Conservation (phyloP, 768 basidiomycete species). For the Suillus tomentosus region DNA sequence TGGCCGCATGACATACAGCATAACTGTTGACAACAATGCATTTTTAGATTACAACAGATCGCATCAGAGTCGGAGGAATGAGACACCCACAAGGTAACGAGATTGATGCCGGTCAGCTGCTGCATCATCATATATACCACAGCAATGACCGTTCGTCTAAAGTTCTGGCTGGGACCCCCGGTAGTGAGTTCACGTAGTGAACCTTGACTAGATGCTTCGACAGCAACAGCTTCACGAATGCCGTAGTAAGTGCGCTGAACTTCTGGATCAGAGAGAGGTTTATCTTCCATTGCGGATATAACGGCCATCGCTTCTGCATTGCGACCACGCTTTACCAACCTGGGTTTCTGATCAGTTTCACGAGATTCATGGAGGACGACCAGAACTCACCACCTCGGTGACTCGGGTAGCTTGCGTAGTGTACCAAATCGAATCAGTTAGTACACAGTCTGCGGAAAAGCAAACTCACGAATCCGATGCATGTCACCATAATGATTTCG, state of each 20-base stretch:
- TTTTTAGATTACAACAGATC: background rate
- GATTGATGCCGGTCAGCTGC: slow-evolving; percentile 34
- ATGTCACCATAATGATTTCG: slow-evolving; percentile 39
- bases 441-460: background rate
- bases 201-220: slow-evolving; percentile 28
- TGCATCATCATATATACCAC: slow-evolving; percentile 32
- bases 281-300: slow-evolving; percentile 43
- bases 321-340: slow-evolving; percentile 29
- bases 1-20: slow-evolving; percentile 11
- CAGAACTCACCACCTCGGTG: slow-evolving; percentile 32
- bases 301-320: slow-evolving; percentile 42
- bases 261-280: slow-evolving; percentile 31
- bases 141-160: slow-evolving; percentile 28
- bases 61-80: background rate
- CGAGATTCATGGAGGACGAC: background rate
- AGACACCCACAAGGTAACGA: slow-evolving; percentile 29
- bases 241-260: slow-evolving; percentile 40
- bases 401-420: slow-evolving; percentile 34
- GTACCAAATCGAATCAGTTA: background rate
- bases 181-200: slow-evolving; percentile 39
- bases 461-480: slow-evolving; percentile 34
- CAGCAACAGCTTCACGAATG: slow-evolving; percentile 39
- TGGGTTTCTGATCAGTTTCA: background rate
- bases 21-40: slow-evolving; percentile 13
- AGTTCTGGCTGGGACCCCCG: slow-evolving; percentile 43